phyloP scores from a whole-genome alignment of 495 filamentous ascomycete genomes.

The Elasticomyces elasticus region DNA sequence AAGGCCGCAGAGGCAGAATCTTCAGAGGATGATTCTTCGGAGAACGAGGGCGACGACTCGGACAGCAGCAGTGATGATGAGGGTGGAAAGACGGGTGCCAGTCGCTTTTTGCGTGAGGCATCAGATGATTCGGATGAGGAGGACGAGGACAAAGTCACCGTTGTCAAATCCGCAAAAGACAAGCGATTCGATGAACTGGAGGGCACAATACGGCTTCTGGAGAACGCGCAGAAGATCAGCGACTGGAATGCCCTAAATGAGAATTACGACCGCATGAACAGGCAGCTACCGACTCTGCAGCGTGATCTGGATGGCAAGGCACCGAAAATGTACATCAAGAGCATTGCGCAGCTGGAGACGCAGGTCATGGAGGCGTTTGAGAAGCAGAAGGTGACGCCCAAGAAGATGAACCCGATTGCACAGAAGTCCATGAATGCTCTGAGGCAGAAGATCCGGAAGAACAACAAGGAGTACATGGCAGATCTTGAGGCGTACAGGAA shows the following conservation, averaged over 20 bases:
- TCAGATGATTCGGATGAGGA: conserved; percentile 52
- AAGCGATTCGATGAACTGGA: conserved; percentile 93
- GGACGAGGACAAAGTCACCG: conserved; percentile 61
- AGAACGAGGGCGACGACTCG: conserved; percentile 28
- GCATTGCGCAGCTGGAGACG: conserved; percentile 88
- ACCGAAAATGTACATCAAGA: conserved; percentile 86
- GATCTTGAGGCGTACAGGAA: conserved; percentile 82
- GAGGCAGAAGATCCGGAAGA: conserved; percentile 95
- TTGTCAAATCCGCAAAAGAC: conserved; percentile 94
- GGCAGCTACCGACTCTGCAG: conserved; percentile 69
- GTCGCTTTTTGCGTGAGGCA: conserved; percentile 68
- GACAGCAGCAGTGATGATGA: conserved; percentile 49
- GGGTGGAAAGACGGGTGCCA: conserved; percentile 57
- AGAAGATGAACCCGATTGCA: conserved; percentile 98
- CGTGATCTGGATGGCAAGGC: conserved; percentile 53
- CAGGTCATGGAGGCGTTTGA: conserved; percentile 85
- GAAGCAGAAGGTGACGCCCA: conserved; percentile 90
- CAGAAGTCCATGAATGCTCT: conserved; percentile 89
- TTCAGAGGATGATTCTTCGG: conserved; percentile 47
- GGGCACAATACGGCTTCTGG: conserved; percentile 74
- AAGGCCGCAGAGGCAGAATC: conserved; percentile 35
- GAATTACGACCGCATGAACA: conserved; percentile 98
- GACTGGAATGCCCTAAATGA: conserved; percentile 78
- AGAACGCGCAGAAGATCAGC: conserved; percentile 93
- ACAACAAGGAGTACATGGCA: conserved; percentile 84